These are phyloP conservation scores for Tremellales sp. DNA, from an alignment of 1,284 basidiomycete species.

Conservation along the genomic window DNA sequence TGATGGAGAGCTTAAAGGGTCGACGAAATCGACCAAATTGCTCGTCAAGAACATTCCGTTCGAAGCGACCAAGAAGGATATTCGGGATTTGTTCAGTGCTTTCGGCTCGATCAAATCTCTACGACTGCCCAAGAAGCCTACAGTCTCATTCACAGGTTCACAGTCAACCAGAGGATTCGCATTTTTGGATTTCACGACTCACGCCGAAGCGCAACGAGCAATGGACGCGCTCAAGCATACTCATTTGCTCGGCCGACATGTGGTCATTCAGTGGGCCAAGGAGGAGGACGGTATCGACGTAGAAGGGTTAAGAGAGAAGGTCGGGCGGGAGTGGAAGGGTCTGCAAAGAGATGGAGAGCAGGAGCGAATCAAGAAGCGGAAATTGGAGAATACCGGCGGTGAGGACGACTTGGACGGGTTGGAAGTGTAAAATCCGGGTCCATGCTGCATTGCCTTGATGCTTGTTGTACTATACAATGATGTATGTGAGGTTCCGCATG, in stretches of 20 bases:
- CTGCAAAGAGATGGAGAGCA: conserved; percentile 26
- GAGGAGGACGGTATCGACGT: conserved; percentile 63
- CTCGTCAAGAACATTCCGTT: conserved; percentile 98
- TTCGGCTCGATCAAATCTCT: conserved; percentile 91
- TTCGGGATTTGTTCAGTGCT: conserved; percentile 79
- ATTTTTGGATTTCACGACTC: conserved; percentile 86
- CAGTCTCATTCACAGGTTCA: conserved; percentile 59
- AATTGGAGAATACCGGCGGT: conserved; percentile 34
- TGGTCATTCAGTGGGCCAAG: conserved; percentile 91
- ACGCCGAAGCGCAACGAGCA: conserved; percentile 80
- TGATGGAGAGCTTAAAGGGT: conserved; percentile 33
- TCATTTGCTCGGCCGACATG: conserved; percentile 89
- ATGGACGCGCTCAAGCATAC: conserved; percentile 82
- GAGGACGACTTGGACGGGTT: conserved; percentile 36
- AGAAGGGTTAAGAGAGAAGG: conserved; percentile 70
- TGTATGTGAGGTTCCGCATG: not conserved
- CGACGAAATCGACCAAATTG: conserved; percentile 72
- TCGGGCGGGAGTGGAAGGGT: conserved; percentile 42
- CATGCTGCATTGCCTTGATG: not conserved
- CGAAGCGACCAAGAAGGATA: conserved; percentile 89
- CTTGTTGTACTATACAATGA: not conserved
- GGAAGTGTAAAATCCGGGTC: conserved; percentile 16
- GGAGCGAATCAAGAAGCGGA: conserved; percentile 36
- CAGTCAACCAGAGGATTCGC: conserved; percentile 72
- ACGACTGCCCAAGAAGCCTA: conserved; percentile 80